A percentile compares a stretch with the other conserved stretches of the same genome.
Conservation (phyloP, 2,329 filamentous ascomycete species). For the Aspergillus oerlinghausenensis region DNA sequence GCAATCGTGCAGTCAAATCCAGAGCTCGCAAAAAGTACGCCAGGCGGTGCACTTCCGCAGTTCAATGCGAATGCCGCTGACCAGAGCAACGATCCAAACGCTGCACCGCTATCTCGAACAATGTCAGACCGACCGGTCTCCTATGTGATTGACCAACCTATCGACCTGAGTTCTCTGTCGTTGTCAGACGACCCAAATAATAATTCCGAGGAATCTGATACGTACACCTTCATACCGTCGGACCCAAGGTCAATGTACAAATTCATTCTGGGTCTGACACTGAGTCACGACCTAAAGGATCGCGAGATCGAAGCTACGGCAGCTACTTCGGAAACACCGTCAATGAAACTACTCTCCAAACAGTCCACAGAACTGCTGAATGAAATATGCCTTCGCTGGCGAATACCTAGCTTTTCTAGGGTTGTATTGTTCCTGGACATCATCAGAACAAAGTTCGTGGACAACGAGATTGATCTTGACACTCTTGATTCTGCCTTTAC, state of each 20-base stretch:
- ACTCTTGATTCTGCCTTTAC: constrained; percentile 81
- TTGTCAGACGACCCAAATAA: constrained; percentile 47
- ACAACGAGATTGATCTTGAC: constrained; percentile 74
- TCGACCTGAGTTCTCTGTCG: constrained; percentile 57
- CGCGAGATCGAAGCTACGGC: constrained; percentile 48
- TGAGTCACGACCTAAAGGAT: constrained; percentile 59
- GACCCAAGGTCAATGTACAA: constrained; percentile 81
- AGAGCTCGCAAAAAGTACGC: constrained; percentile 73
- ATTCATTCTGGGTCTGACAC: constrained; percentile 71
- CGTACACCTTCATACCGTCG: constrained; percentile 84
- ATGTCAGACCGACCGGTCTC: constrained; percentile 46
- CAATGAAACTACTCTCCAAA: constrained; percentile 61
- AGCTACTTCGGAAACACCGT: constrained; percentile 44
- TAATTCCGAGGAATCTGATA: constrained; percentile 44
- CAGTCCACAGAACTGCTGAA: constrained; percentile 77
- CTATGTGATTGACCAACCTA: constrained; percentile 61
- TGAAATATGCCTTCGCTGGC: constrained; percentile 83
- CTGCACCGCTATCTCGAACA: constrained; percentile 45
- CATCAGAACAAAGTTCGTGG: constrained; percentile 75
- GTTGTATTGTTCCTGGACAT: constrained; percentile 81
- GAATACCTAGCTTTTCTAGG: constrained; percentile 76
- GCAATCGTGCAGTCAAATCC: constrained; percentile 83
- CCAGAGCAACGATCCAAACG: constrained; percentile 35
- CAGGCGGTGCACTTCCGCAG: constrained; percentile 55
- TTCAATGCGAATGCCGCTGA: constrained; percentile 44